Conservation (phyloP, 768 basidiomycete species). For the Suillus discolor region DNA sequence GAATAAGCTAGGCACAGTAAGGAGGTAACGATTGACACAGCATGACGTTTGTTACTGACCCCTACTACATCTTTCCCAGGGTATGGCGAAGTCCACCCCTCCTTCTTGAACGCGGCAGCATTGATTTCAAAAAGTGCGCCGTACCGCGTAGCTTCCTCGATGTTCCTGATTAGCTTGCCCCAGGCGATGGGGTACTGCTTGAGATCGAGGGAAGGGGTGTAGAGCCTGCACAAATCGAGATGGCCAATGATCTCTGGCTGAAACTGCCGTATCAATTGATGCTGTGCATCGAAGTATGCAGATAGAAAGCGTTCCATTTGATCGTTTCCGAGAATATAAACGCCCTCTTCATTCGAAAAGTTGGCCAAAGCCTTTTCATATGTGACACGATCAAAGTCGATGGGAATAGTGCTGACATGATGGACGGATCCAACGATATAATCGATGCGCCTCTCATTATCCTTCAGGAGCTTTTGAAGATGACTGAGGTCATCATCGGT, state of each 20-base stretch:
- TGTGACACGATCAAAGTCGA: constrained; percentile 85
- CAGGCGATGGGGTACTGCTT: constrained; percentile 59
- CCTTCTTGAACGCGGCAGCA: constrained; percentile 87
- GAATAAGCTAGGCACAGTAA: constrained; percentile 57
- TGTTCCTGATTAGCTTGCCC: constrained; percentile 72
- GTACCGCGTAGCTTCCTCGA: constrained; percentile 70
- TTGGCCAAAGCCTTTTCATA: constrained; percentile 62
- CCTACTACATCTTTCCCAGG: constrained; percentile 78
- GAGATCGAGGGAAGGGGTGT: constrained; percentile 63
- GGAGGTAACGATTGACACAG: constrained; percentile 8
- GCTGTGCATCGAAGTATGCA: constrained; percentile 87
- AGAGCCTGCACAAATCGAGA: constrained; percentile 90
- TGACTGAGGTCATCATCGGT: constrained; percentile 62
- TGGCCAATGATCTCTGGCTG: constrained; percentile 92
- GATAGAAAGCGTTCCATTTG: constrained; percentile 52
- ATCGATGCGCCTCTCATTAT: constrained; percentile 59
- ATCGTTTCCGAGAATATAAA: constrained; percentile 24
- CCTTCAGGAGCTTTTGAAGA: constrained; percentile 54
- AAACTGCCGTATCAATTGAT: constrained; percentile 64
- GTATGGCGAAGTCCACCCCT: constrained; percentile 80
- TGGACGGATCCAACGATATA: constrained; percentile 94
- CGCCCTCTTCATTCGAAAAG: constrained; percentile 32
- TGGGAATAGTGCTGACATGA: constrained; percentile 84
- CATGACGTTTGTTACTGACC: constrained; percentile 46
- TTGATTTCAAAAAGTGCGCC: constrained; percentile 95